Percentiles rank a stretch among this genome's conserved stretches.
phyloP scores from a whole-genome alignment of 1,284 basidiomycete genomes.

The Acaromyces ingoldii region DNA sequence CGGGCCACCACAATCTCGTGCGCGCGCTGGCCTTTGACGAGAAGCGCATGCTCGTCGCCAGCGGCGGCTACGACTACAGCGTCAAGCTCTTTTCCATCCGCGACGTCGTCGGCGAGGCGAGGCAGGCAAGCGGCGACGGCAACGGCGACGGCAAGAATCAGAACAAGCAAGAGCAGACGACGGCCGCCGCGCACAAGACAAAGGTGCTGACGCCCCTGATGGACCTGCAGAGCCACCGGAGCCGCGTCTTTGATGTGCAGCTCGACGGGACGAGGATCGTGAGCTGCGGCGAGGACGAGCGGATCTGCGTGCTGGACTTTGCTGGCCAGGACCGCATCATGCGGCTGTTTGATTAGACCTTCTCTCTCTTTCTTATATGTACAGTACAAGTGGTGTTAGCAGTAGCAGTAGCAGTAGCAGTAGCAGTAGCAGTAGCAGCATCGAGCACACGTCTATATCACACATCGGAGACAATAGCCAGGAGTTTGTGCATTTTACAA shows the following conservation, averaged over 20 bases:
- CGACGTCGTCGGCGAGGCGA: neutral
- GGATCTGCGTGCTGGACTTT: conserved; percentile 29
- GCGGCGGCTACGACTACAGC: conserved; percentile 38
- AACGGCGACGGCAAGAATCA: conserved; percentile 2
- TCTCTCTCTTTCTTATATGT: neutral
- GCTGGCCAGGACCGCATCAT: conserved; percentile 21
- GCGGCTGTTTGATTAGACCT: conserved; percentile 17
- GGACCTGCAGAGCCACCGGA: neutral
- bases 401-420: too few relatives aligned
- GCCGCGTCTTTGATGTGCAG: conserved; percentile 26
- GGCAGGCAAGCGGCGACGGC: conserved; percentile 13
- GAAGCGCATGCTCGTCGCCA: conserved; percentile 16
- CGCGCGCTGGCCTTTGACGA: conserved; percentile 25
- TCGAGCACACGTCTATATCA: too few relatives aligned
- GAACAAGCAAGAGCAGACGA: neutral
- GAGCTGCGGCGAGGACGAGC: conserved; percentile 29
- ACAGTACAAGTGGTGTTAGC: too few relatives aligned
- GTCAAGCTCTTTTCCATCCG: neutral
- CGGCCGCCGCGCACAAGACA: too few relatives aligned
- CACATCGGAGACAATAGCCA: too few relatives aligned
- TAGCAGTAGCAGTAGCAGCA: too few relatives aligned
- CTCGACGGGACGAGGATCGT: conserved; percentile 30
- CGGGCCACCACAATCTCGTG: conserved; percentile 26
- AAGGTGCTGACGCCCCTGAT: neutral
- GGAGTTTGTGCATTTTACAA: too few relatives aligned